These are phyloP conservation scores for Clitopilus hobsonii DNA, from an alignment of 768 basidiomycete genomes.

Conservation along the genomic window DNA sequence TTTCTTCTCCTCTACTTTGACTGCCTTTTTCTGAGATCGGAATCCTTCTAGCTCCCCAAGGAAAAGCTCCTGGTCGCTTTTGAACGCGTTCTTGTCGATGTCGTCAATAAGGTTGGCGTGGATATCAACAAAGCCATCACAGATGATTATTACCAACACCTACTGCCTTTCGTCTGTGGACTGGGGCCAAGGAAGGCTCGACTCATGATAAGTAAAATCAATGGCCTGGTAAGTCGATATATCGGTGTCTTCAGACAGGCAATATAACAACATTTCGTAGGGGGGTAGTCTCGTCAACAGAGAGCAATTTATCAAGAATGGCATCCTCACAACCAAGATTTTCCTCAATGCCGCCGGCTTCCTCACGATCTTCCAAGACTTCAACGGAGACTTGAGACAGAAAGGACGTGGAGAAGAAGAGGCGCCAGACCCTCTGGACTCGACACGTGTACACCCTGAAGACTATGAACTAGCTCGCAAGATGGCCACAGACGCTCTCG, in stretches of 20 bases:
- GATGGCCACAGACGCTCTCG: conserved; percentile 97
- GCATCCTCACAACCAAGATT: conserved; percentile 78
- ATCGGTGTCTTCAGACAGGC: conserved; percentile 3
- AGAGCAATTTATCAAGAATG: conserved; percentile 79
- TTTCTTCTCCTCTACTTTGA: conserved; percentile 8
- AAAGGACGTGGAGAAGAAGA: conserved; percentile 70
- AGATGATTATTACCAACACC: conserved; percentile 82
- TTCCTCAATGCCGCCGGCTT: conserved; percentile 94
- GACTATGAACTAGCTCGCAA: conserved; percentile 97
- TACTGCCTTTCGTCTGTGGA: conserved; percentile 89
- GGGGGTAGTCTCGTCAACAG: conserved; percentile 86
- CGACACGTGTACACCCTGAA: conserved; percentile 94
- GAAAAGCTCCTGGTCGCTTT: conserved; percentile 81
- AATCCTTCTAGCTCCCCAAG: conserved; percentile 59
- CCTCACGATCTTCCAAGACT: conserved; percentile 76
- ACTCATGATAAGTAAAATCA: conserved; percentile 76
- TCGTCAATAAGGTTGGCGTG: conserved; percentile 89
- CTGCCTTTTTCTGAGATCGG: conserved; percentile 2
- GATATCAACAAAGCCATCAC: conserved; percentile 93
- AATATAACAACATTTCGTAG: conserved; percentile 31
- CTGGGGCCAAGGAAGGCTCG: conserved; percentile 94
- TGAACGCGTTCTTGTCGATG: conserved; percentile 85
- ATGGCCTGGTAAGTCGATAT: conserved; percentile 51
- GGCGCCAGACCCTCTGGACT: conserved; percentile 85
- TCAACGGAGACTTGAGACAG: conserved; percentile 41